Evolutionary conservation across 148 eudicot genomes (phyloP), one percentile per base, ranked within the genome.

Genomic region (Agrostemma githago): DNA sequence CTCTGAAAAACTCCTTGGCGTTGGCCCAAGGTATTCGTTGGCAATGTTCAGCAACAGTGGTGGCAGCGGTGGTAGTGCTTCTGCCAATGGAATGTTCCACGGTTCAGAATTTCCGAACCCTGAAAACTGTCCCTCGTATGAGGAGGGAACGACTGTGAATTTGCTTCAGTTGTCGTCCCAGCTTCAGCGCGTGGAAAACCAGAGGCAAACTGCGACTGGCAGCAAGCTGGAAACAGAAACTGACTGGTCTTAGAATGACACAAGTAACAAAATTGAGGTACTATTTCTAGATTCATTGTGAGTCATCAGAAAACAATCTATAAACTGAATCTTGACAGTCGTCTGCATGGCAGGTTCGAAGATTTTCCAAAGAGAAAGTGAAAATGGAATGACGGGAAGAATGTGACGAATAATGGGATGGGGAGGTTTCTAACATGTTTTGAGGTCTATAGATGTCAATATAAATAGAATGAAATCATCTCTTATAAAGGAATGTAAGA

Each of bases 141-240:
- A 79, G 34, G 66, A 80, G 48, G 87, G 83, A 38, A 53, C 83
- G 68, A 86, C 89, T 38, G 79, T 86, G 57, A 80, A 85, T 85
- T 71, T 90, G 87, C 89, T 86, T 60, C 90, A 88, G 72, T 82
- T 90, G 73, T 90, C 96, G 12, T 81, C 89, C 6, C 96, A 90
- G 82, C 88, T 90, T 46, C 86, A 86, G 71, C 82, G 82, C 37
- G 87, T 90, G 74, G 90, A 90, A 80, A 83, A 80, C 72, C 88
- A 84, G 69, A 88, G 86, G 85, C 79, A 71, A 57, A 76, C 80
- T 37, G 66, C 58, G 66, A 75, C 74, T 72, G 67, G 62, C 77
- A 78, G 62, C 77, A 78, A 83, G 82, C 86, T 66, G 66, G 82
- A 80, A 53, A 83, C 62, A 15, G 82, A 72, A 71, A 67, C 72